phyloP scores from a whole-genome alignment of 306 rosid genomes.

The Pachyrhizus erosus region DNA sequence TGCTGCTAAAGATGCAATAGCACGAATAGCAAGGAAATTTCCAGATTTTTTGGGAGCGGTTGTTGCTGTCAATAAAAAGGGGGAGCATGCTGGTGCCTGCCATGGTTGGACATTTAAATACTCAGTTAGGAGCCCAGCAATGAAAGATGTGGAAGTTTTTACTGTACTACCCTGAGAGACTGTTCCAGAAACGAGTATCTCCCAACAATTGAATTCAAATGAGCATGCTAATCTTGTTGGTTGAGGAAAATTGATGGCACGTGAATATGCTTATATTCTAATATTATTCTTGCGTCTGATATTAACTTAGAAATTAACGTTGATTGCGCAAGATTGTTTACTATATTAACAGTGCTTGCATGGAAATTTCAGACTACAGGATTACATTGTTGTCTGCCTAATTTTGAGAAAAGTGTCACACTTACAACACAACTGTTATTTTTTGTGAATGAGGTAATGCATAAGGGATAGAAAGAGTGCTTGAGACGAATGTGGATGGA shows the following conservation, averaged over 20 bases:
- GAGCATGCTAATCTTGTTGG: conserved; percentile 15
- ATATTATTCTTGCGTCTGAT: background rate
- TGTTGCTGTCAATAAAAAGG: conserved; percentile 75
- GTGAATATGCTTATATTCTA: conserved; percentile 3
- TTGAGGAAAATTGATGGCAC: conserved; percentile 12
- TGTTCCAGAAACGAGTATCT: conserved; percentile 17
- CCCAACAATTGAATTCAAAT: conserved; percentile 1
- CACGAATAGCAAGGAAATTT: conserved; percentile 73
- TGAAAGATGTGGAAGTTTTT: conserved; percentile 80
- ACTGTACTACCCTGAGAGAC: conserved; percentile 67
- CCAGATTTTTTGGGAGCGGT: conserved; percentile 85
- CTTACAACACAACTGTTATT: background rate
- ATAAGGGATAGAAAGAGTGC: background rate
- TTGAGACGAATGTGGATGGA: background rate
- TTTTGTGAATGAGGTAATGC: background rate
- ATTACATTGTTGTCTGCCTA: background rate
- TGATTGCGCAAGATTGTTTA: background rate
- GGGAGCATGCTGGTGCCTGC: conserved; percentile 90
- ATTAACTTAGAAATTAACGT: conserved; percentile 9
- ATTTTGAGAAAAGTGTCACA: no score
- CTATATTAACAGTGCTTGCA: background rate
- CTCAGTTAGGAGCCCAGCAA: conserved; percentile 77
- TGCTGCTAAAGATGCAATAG: conserved; percentile 83
- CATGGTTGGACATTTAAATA: conserved; percentile 95
- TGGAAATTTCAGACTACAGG: background rate